Base-by-base conservation (phyloP, 83 land plant genomes). In the Picea abies region DNA sequence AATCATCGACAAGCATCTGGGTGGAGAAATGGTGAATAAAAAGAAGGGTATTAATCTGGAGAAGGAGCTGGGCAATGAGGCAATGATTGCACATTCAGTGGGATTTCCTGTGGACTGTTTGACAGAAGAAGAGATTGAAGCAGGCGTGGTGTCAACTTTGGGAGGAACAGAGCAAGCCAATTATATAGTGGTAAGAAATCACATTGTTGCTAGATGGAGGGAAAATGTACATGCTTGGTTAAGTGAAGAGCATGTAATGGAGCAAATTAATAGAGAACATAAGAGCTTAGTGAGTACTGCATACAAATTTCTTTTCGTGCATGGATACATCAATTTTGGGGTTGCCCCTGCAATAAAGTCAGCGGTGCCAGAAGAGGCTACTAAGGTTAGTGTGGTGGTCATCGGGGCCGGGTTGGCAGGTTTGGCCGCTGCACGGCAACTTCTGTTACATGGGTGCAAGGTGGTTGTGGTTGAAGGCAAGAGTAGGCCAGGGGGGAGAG, bases 371-470 rank as follows among this genome's bases (percentile, higher is more conserved):
- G 88, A 80, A 52, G 92, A 93, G 75, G 61, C 86, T 10, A 86
- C 82, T 62, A 92, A 91, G 52, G 86, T 86, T 4, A 84, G 89
- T 58, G 97, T 97, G 41, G 80, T 97, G 26, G 86, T 97, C 29
- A 80, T 97, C 47, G 99, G 99, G 15, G 95, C 98, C 63, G 99
- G 99, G 25, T 87, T 97, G 68, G 94, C 99, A 14, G 99, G 99
- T 1, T 88, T 97, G 26, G 94, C 97, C 47, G 99, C 99, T 12
- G 99, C 99, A 11, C 85, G 95, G 62, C 99, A 97, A 71, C 91
- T 97, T 23, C 25, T 92, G 77, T 89, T 92, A 52, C 90, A 91
- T 86, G 99, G 99, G 26, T 96, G 93, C 82, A 93, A 88, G 82
- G 98, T 96, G 39, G 17, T 90, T 14, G 90, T 97, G 44, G 70